A percentile compares a stretch with the other conserved stretches of the same genome.
These are phyloP conservation scores for Colletotrichum cereale DNA, from an alignment of 2,329 filamentous ascomycete species.

Conservation along the genomic window DNA sequence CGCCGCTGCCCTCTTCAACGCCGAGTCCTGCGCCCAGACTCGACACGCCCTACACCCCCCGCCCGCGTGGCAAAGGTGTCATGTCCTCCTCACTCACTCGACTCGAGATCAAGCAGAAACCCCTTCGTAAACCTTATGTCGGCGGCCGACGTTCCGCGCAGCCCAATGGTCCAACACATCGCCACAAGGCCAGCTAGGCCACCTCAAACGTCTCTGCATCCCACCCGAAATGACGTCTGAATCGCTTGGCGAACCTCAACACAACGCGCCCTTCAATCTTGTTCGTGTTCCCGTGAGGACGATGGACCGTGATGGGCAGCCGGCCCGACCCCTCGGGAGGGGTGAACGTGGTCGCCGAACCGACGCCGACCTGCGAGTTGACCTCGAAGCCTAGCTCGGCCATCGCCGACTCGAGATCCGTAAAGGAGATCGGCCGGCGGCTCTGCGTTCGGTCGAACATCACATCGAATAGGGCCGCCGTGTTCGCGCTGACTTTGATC, in stretches of 20 bases:
- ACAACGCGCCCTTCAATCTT: background rate
- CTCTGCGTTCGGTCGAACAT: background rate
- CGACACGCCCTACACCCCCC: background rate
- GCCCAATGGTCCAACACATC: too few relatives aligned
- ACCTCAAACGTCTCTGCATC: background rate
- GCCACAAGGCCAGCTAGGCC: too few relatives aligned
- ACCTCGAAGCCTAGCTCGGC: background rate
- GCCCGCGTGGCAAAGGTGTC: background rate
- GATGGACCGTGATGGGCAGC: background rate
- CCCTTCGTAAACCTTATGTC: too few relatives aligned
- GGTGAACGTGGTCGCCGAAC: background rate
- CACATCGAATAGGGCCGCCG: background rate
- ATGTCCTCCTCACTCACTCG: background rate
- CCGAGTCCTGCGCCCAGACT: background rate
- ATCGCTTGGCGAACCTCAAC: background rate
- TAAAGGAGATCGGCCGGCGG: background rate
- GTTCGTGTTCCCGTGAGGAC: background rate
- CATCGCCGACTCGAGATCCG: background rate
- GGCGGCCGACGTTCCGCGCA: background rate
- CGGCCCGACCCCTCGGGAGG: background rate
- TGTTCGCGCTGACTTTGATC: background rate
- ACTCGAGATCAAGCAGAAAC: background rate
- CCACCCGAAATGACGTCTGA: background rate
- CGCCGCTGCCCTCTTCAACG: background rate
- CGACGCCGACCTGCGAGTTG: background rate